Base-by-base conservation (phyloP, 768 basidiomycete species). In the Panaeolus papilionaceus region DNA sequence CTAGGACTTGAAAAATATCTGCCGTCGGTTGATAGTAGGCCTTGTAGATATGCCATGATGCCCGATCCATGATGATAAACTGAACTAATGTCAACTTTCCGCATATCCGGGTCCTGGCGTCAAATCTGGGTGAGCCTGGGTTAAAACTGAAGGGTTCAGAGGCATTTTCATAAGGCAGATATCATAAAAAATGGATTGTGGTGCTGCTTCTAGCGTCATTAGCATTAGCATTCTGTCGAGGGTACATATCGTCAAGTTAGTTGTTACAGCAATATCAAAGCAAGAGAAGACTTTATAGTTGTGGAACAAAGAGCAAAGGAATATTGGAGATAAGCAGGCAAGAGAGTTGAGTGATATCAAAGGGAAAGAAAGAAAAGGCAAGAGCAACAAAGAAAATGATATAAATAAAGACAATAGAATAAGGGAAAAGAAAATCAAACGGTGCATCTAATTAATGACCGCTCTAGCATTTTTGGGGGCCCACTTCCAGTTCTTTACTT, bases 401-500 rank as follows among this genome's bases (percentile, higher is more conserved):
- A 58, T 28, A 51, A 51, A 28, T 14, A 28, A 20, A 28, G 16
- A 1, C 54, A 58, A 58, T 16, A 12, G 42, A 44, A 38, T 44
- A 62, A 61, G 38, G 47, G 37, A 38, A 64, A 37, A 38, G 62
- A 40, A 44, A 38, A 37, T 20, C 61, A 42, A 51, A 37, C 61
- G 63, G 26, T n/a, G 37, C 45, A 58, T 20, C 63, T 44, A 58
- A 16, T 58, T 58, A 16, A 58, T 4, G 33, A 58, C 54, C 33
- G 54, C 54, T 23, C 54, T 33, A 4, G 54, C 54, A 58, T 58
- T 58, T 58, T 58, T 73, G 0, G 74, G 75, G 0, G 78, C 78
- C 81, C 80, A 83, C 73, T 76, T 81, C 82, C 82, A 83, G 66
- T 78, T 74, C 69, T 75, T 79, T 8, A 81, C 80, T 65, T 79